These are phyloP conservation scores for Dryas drummondii DNA, from an alignment of 306 rosid species.

Conservation along the genomic window DNA sequence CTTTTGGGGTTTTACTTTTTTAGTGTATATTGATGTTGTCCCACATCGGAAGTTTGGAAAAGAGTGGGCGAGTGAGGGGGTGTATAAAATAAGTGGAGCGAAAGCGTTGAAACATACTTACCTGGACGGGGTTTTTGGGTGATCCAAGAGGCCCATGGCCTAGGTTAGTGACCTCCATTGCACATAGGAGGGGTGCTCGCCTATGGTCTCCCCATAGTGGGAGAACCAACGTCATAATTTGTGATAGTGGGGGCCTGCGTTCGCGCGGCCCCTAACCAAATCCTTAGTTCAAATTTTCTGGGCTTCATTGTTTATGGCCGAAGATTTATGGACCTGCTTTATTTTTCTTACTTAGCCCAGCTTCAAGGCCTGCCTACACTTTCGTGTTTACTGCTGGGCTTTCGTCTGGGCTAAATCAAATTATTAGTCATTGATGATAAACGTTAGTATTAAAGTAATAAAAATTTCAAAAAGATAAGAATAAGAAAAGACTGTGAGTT, in stretches of 20 bases:
- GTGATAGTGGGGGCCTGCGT: constrained; percentile 28
- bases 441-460: too few relatives aligned
- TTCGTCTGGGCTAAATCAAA: too few relatives aligned
- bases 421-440: too few relatives aligned
- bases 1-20: not conserved
- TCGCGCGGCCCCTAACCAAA: constrained; percentile 24
- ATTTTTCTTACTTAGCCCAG: too few relatives aligned
- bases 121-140: not conserved
- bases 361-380: too few relatives aligned
- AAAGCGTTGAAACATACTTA: not conserved
- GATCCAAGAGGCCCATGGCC: not conserved
- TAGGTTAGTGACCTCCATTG: constrained; percentile 4
- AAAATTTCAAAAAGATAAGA: too few relatives aligned
- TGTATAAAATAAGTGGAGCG: not conserved
- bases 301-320: too few relatives aligned
- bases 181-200: constrained; percentile 1
- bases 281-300: too few relatives aligned
- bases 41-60: not conserved
- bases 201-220: constrained; percentile 6
- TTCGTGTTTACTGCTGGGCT: too few relatives aligned
- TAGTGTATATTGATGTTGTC: not conserved
- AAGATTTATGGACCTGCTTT: too few relatives aligned
- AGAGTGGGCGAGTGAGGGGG: not conserved
- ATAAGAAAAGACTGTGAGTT: too few relatives aligned
- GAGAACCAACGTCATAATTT: constrained; percentile 42